A percentile compares a stretch with the other conserved stretches of the same genome.
Evolutionary conservation across 2,329 filamentous ascomycete genomes (phyloP).

Genomic region (Fusarium marasasianum): DNA sequence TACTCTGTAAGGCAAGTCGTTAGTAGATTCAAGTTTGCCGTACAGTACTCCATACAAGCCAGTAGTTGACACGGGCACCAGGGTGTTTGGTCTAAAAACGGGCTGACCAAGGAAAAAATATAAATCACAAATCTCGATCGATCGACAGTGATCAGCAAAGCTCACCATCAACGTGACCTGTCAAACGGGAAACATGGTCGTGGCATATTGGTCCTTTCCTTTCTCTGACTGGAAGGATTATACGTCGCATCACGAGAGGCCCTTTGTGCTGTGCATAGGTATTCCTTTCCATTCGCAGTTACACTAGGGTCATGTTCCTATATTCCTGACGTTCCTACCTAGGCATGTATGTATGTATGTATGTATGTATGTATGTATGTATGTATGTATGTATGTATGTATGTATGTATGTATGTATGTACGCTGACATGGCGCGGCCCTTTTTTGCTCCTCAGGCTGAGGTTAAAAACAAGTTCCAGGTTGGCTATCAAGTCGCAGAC

Average conservation of each 20-base stretch:
- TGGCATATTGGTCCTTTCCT: conserved; percentile 18
- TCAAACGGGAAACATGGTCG: conserved; percentile 19
- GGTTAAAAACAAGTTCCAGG: not conserved
- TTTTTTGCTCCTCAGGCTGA: not conserved
- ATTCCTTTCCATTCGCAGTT: not conserved
- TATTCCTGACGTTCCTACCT: not conserved
- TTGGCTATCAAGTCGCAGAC: not conserved
- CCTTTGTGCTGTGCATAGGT: not conserved
- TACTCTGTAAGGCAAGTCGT: not conserved
- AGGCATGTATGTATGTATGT: not conserved
- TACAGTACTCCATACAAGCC: not conserved
- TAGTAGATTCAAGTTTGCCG: not conserved
- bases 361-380: not conserved
- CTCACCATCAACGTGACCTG: conserved; percentile 24
- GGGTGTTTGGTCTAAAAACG: conserved; percentile 5
- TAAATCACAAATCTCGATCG: conserved; percentile 37
- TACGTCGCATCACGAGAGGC: conserved; percentile 25
- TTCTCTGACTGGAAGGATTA: not conserved
- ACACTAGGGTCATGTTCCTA: conserved; percentile 19
- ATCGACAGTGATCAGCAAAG: conserved; percentile 33
- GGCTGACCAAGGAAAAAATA: not conserved
- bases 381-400: not conserved
- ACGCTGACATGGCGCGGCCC: not conserved
- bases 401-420: not conserved
- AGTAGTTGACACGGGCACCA: not conserved